Evolutionary conservation across 2,329 filamentous ascomycete genomes (phyloP).

Genomic region (Torrubiella hemipterigena): DNA sequence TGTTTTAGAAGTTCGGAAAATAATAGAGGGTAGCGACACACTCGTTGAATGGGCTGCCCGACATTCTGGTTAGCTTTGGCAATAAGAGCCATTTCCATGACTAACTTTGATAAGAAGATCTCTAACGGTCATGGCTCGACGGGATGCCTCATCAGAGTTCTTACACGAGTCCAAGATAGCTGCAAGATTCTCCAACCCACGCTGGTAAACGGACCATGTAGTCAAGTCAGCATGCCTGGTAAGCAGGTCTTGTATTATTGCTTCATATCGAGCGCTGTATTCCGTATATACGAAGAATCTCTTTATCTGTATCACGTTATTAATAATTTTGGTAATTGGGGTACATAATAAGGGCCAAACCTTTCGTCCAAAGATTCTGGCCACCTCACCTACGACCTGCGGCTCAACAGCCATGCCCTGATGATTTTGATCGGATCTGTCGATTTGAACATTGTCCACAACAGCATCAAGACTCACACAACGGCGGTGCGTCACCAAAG

Average conservation of each 20-base stretch:
- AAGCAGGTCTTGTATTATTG: conserved; percentile 66
- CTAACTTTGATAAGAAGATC: conserved; percentile 83
- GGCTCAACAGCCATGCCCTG: conserved; percentile 46
- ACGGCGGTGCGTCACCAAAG: too few species aligned
- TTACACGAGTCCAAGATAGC: conserved; percentile 62
- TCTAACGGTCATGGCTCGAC: conserved; percentile 68
- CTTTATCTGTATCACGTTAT: conserved; percentile 46
- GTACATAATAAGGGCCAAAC: conserved; percentile 20
- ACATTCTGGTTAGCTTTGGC: not conserved
- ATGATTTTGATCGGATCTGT: too few species aligned
- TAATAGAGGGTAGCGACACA: conserved; percentile 83
- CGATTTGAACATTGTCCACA: too few species aligned
- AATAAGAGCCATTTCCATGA: conserved; percentile 4
- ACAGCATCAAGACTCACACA: too few species aligned
- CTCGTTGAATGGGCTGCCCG: conserved; percentile 71
- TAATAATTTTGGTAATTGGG: not conserved
- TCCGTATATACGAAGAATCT: conserved; percentile 83
- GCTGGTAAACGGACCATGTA: conserved; percentile 73
- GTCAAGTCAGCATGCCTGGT: conserved; percentile 56
- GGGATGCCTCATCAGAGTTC: conserved; percentile 47
- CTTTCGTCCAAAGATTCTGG: conserved; percentile 47
- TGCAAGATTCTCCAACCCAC: conserved; percentile 73
- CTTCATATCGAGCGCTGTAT: conserved; percentile 80
- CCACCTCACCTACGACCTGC: conserved; percentile 46
- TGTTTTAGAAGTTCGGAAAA: conserved; percentile 73